Evolutionary conservation across 495 filamentous ascomycete genomes (phyloP).

Genomic region (Amorphotheca resinae): DNA sequence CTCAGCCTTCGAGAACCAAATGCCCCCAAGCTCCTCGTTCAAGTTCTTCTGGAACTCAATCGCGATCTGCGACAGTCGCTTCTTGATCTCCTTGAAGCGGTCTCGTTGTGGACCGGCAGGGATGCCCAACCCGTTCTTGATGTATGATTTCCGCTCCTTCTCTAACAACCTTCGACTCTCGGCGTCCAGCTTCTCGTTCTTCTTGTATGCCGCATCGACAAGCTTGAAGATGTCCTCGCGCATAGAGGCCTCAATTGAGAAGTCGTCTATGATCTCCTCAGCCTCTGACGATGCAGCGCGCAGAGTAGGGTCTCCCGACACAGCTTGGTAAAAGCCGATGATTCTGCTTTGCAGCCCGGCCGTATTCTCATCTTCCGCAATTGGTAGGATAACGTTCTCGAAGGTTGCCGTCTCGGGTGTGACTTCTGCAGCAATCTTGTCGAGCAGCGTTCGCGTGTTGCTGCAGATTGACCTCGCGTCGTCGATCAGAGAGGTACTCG

Average conservation of each 20-base stretch:
- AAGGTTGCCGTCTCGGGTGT: slow-evolving; percentile 54
- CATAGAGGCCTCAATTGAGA: slow-evolving; percentile 46
- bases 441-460: slow-evolving; percentile 52
- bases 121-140: slow-evolving; percentile 43
- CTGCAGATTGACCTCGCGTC: slow-evolving; percentile 68
- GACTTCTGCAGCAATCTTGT: slow-evolving; percentile 60
- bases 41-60: slow-evolving; percentile 49
- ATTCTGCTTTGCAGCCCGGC: slow-evolving; percentile 47
- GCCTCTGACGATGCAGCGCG: slow-evolving; percentile 50
- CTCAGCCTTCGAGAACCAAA: slow-evolving; percentile 48
- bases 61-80: slow-evolving; percentile 40
- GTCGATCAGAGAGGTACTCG: slow-evolving; percentile 57
- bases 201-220: slow-evolving; percentile 40
- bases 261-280: slow-evolving; percentile 48
- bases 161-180: slow-evolving; percentile 43
- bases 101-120: slow-evolving; percentile 40
- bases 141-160: slow-evolving; percentile 44
- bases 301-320: slow-evolving; percentile 54
- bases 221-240: slow-evolving; percentile 48
- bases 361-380: slow-evolving; percentile 55
- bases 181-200: slow-evolving; percentile 26
- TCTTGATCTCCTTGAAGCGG: slow-evolving; percentile 54
- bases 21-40: slow-evolving; percentile 46
- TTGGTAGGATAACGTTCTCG: slow-evolving; percentile 47
- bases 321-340: slow-evolving; percentile 68